Evolutionary conservation across 352 stramenopile species (phyloP), one percentile per base, ranked within the genome.

Genomic region (Pythium dissimile): DNA sequence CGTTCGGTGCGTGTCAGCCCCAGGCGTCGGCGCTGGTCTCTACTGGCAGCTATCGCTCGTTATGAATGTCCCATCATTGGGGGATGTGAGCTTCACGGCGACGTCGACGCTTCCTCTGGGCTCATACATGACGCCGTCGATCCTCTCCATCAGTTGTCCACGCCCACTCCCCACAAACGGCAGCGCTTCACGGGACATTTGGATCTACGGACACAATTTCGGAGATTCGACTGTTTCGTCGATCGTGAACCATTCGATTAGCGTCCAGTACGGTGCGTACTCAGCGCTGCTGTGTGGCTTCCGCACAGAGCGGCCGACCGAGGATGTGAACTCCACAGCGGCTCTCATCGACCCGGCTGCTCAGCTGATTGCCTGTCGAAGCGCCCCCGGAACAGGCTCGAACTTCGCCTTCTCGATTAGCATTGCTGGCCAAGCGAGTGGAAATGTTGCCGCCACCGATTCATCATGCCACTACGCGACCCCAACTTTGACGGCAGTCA

Each of bases 21-120:
- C 74, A 38, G 75, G 75, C 21, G 48, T 79, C 42, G 77, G 74
- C 0, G 45, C 37, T 0, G 68, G 64, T 56, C 42, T 88, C 6
- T 85, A 79, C 47, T 85, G 75, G 71, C 71, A 69, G 39, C 43
- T 88, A 18, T 73, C 66, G 24, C 56, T 88, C 10, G 48, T 84
- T 10, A 77, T 85, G 64, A 73, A 27, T 13, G 66, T 78, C 7
- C 56, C 62, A 4, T 39, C 16, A 3, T 49, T 78, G 38, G 66
- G 72, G 4, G 63, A 81, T n/a, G 73, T 57, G 6, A 63, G 56
- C 7, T 85, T 85, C 21, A 48, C 70, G 3, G 73, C 77, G 9
- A 68, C 62, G 7, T 85, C 75, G 0, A 64, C 37, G 9, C 20
- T 67, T 13, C 54, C 72, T 11, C 54, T 88, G 5, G 45, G 66